Conservation (phyloP, 345 rosid species). For the Excoecaria cochinchinensis region DNA sequence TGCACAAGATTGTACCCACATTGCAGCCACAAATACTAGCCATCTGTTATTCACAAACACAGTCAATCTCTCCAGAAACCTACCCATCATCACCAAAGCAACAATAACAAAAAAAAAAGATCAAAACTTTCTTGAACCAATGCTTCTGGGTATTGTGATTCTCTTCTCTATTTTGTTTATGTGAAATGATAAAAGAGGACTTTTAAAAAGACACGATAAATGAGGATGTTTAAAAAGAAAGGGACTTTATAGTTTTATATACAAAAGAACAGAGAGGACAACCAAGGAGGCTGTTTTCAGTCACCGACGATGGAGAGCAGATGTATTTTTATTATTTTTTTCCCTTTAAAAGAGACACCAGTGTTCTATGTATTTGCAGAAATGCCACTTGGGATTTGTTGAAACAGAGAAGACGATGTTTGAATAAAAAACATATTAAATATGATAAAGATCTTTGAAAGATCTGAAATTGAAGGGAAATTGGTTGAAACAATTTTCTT, state of each 20-base stretch:
- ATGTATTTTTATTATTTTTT: neutral
- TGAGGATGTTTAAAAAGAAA: neutral
- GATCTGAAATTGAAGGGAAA: too few species aligned
- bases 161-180: neutral
- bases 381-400: slow-evolving; percentile 2
- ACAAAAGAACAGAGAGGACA: neutral
- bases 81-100: slow-evolving; percentile 34
- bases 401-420: too few species aligned
- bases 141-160: neutral
- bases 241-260: slow-evolving; percentile 7
- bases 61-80: slow-evolving; percentile 44
- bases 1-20: slow-evolving; percentile 99
- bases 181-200: neutral
- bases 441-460: too few species aligned
- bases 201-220: neutral
- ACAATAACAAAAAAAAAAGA: too few species aligned
- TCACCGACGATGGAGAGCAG: neutral
- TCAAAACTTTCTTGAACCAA: neutral
- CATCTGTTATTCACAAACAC: slow-evolving; percentile 75
- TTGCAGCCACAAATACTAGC: slow-evolving; percentile 95
- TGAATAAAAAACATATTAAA: too few species aligned
- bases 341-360: neutral
- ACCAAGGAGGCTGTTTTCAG: neutral
- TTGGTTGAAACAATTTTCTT: too few species aligned
- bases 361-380: neutral